Base-by-base conservation (phyloP, 495 filamentous ascomycete species). In the Neurospora sp. region DNA sequence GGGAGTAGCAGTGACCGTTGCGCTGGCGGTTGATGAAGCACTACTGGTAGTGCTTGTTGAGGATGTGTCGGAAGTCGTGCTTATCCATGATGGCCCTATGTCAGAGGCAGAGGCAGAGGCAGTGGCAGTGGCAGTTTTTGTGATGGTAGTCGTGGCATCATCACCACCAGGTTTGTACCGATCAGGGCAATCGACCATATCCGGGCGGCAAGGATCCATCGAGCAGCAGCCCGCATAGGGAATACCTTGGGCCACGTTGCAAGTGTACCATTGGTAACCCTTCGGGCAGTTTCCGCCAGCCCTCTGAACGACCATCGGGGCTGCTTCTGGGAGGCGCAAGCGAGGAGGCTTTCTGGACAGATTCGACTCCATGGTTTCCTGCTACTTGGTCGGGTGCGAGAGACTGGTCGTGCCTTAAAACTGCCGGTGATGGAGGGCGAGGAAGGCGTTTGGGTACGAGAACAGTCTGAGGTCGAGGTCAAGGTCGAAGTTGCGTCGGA, bases 121-220 rank as follows among this genome's bases (percentile, higher is more conserved):
- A n/a, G 23, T 27, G 39, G 70, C 27, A 18, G 38, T 44, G n/a
- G 5, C 10, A 35, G 70, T 41, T 27, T 16, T 27, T 16, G 70
- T 71, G 9, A n/a, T 41, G 23, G 35, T 41, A 14, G 39, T 10
- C n/a, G 40, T 40, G 10, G 27, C 54, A 10, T 39, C 35, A 9
- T 72, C 16, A 12, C 72, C 72, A 16, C 35, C 18, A 14, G 73
- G 54, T 35, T 18, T 14, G 23, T 35, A 35, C 70, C 5, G 27
- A 27, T 6, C 12, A 42, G 79, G 79, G 39, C 79, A 80, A n/a
- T 77, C 72, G 41, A 72, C 38, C 27, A 74, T 38, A 14, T 70
- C 27, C 39, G 71, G 69, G 1, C 62, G 38, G 71, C 79, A 79
- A n/a, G 79, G 73, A 69, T 81, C 72, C 14, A 79, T 69, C 27